A percentile compares a stretch with the other conserved stretches of the same genome.
These are phyloP conservation scores for Galerina marginata DNA, from an alignment of 768 basidiomycete genomes.

Conservation along the genomic window DNA sequence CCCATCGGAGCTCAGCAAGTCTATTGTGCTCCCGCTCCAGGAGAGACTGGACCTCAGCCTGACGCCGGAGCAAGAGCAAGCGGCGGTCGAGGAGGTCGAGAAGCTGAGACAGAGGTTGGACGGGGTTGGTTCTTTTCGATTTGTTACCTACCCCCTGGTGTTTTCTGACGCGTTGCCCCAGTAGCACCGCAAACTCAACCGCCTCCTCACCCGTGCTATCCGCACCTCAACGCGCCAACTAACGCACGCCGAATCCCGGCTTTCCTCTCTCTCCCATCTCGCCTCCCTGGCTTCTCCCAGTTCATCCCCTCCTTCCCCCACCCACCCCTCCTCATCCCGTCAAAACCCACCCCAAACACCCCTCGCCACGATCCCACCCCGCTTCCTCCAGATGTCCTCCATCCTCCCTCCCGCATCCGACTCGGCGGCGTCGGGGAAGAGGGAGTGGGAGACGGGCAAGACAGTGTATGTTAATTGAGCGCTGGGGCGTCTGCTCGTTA, in stretches of 20 bases:
- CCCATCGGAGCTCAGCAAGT: conserved; percentile 55
- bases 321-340: conserved; percentile 28
- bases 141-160: conserved; percentile 6
- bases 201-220: conserved; percentile 58
- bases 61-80: conserved; percentile 61
- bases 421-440: no score
- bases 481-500: no score
- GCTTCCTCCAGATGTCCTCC: conserved; percentile 27
- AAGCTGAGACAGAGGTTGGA: conserved; percentile 69
- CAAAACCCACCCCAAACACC: conserved; percentile 24
- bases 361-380: conserved; percentile 43
- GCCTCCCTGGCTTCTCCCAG: conserved; percentile 14
- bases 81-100: conserved; percentile 71
- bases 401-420: no score
- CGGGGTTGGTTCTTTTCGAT: conserved; percentile 53
- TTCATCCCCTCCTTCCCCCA: conserved; percentile 45
- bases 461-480: no score
- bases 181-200: conserved; percentile 72
- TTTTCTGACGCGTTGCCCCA: neutral
- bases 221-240: conserved; percentile 52
- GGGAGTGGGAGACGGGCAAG: no score
- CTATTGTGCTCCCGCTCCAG: conserved; percentile 80
- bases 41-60: conserved; percentile 68
- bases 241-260: conserved; percentile 48
- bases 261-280: conserved; percentile 45